Evolutionary conservation across 1,284 basidiomycete genomes (phyloP), one percentile per base, ranked within the genome.

Genomic region (Phaffia rhodozyma): DNA sequence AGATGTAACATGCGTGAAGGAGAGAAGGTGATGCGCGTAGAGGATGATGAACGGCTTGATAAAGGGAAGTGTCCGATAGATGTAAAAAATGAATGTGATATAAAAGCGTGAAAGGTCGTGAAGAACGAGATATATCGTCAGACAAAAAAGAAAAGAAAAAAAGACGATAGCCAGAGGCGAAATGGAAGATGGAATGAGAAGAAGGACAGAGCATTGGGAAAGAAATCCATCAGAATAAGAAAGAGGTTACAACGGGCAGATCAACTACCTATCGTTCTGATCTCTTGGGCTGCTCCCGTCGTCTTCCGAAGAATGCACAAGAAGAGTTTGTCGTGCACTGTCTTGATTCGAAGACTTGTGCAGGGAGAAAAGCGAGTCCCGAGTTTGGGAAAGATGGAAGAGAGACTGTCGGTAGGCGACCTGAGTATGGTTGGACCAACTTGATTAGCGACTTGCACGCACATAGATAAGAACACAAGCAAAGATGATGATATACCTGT

Each of bases 401-500:
- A 77, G 75, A 11, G 72, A 74, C 69, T 76, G 72, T 62, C 75
- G 72, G 66, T 76, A 77, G n/a, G 75, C 75, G 53, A 75, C 72
- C 73, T 76, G 61, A 51, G 48, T 20, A 55, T 48, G 32, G 29
- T 34, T 23, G 60, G 47, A 66, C 55, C 56, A 21, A 30, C 29
- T 23, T 55, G 38, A 11, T n/a, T 9, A 32, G 43, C 25, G 21
- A 20, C 49, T 52, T 2, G 2, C 23, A 50, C 25, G 23, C 18
- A 0, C 3, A 25, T n/a, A 27, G 48, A n/a, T 38, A 16, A 20
- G 21, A 11, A 34, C 61, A 50, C 25, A 29, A 32, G 48, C 38
- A 43, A 16, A 21, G 32, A 11, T n/a, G 38, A 48, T 34, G 23
- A 67, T 76, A 63, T 68, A 85, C 86, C 80, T 89, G 87, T 77